Evolutionary conservation across 2,329 filamentous ascomycete genomes (phyloP).

Genomic region (Plenodomus tracheiphilus): DNA sequence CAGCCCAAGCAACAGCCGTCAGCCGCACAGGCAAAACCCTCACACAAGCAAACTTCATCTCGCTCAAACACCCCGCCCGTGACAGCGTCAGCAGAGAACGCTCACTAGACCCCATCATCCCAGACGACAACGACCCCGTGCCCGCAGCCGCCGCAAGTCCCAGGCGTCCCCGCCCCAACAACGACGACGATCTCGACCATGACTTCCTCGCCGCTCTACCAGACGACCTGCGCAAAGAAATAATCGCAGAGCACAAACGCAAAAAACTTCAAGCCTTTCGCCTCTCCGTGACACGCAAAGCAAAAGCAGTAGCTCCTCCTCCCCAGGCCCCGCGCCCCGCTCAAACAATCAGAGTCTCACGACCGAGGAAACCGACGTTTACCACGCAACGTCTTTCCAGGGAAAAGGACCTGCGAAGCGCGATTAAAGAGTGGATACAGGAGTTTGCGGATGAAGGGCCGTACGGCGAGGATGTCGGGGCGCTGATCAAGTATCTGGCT

Average conservation of each 20-base stretch:
- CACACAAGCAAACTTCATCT: slow-evolving; percentile 74
- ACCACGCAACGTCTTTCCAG: slow-evolving; percentile 60
- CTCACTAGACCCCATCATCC: slow-evolving; percentile 13
- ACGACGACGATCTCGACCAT: slow-evolving; percentile 42
- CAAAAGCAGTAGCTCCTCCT: slow-evolving; percentile 5
- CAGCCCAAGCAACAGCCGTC: slow-evolving; percentile 54
- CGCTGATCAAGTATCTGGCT: slow-evolving; percentile 72
- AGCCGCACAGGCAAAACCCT: slow-evolving; percentile 48
- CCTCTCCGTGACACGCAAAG: slow-evolving; percentile 36
- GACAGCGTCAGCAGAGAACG: slow-evolving; percentile 14
- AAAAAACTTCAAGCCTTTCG: slow-evolving; percentile 29
- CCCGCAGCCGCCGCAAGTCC: background rate
- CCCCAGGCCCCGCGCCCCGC: slow-evolving; percentile 23
- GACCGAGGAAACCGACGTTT: slow-evolving; percentile 61
- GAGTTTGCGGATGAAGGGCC: slow-evolving; percentile 76
- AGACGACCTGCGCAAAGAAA: slow-evolving; percentile 66
- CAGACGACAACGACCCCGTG: slow-evolving; percentile 33
- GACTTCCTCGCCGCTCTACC: slow-evolving; percentile 83
- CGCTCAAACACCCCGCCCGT: slow-evolving; percentile 34
- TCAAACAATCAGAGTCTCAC: slow-evolving; percentile 50
- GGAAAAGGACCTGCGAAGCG: slow-evolving; percentile 69
- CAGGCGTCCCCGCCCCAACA: slow-evolving; percentile 13
- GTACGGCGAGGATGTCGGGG: slow-evolving; percentile 74
- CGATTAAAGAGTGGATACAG: slow-evolving; percentile 74
- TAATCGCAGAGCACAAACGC: slow-evolving; percentile 70